Conservation (phyloP, 164 flowering plant genomes). For the Macadamia tetraphylla region DNA sequence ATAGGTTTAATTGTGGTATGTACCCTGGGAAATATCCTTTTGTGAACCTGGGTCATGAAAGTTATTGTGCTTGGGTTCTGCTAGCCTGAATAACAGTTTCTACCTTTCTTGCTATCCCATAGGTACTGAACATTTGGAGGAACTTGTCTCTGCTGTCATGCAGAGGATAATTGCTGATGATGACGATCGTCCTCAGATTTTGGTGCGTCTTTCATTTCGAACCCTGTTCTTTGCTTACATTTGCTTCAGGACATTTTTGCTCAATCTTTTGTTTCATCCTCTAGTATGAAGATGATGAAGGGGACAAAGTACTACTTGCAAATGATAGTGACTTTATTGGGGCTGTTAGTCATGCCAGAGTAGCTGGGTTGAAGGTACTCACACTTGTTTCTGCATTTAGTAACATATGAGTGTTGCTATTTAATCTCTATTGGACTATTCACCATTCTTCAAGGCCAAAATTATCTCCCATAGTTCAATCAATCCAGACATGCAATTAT, state of each 20-base stretch:
- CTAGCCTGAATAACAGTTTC: not conserved
- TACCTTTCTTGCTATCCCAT: constrained; percentile 8
- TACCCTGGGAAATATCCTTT: not conserved
- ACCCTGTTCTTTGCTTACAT: not conserved
- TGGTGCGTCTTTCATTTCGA: constrained; percentile 41
- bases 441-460: not conserved
- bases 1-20: constrained; percentile 72
- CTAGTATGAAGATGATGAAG: constrained; percentile 97
- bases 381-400: not conserved
- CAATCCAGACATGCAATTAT: too few species aligned
- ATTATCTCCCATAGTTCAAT: too few species aligned
- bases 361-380: constrained; percentile 64
- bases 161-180: constrained; percentile 45
- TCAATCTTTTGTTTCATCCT: constrained; percentile 12
- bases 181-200: constrained; percentile 48
- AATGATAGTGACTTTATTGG: constrained; percentile 71
- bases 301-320: constrained; percentile 77
- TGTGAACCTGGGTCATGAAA: not conserved
- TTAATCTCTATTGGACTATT: not conserved
- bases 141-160: constrained; percentile 62
- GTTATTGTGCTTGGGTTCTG: not conserved
- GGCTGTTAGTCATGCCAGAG: constrained; percentile 78
- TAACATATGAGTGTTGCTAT: not conserved
- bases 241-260: not conserved
- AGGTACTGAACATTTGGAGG: constrained; percentile 75